Percentiles rank a stretch among this genome's conserved stretches.
phyloP scores from a whole-genome alignment of 2,329 filamentous ascomycete genomes.

The Aspergillus nomiae region DNA sequence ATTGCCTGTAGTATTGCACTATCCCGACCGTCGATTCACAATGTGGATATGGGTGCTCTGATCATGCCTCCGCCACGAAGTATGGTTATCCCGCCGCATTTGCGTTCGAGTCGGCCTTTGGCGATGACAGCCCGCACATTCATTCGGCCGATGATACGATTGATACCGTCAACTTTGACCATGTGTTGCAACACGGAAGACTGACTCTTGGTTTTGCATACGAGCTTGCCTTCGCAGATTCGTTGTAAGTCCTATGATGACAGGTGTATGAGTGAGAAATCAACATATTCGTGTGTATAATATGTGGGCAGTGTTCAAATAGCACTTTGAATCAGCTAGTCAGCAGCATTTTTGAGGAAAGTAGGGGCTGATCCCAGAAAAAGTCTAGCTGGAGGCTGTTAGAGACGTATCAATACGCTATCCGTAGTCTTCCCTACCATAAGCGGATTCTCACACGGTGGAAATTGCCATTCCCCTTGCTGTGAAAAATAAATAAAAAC shows the following conservation, averaged over 20 bases:
- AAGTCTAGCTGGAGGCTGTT: not conserved
- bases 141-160: conserved; percentile 4
- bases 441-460: too few species aligned
- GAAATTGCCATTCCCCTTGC: too few species aligned
- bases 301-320: not conserved
- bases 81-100: conserved; percentile 3
- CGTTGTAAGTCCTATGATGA: not conserved
- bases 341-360: rapidly evolving
- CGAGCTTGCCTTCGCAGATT: conserved; percentile 3
- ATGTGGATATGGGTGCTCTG: conserved; percentile 7
- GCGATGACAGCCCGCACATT: conserved; percentile 3
- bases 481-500: too few species aligned
- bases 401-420: not conserved
- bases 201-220: conserved; percentile 7
- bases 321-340: not conserved
- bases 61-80: conserved; percentile 2
- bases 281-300: not conserved
- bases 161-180: conserved; percentile 5
- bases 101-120: conserved; percentile 4
- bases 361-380: not conserved
- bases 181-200: conserved; percentile 4
- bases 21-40: not conserved
- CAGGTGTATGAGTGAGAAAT: not conserved
- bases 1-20: not conserved
- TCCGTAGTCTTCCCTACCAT: too few species aligned